Evolutionary conservation across 345 rosid genomes (phyloP), one percentile per base, ranked within the genome.

Genomic region (Heritiera fomes): DNA sequence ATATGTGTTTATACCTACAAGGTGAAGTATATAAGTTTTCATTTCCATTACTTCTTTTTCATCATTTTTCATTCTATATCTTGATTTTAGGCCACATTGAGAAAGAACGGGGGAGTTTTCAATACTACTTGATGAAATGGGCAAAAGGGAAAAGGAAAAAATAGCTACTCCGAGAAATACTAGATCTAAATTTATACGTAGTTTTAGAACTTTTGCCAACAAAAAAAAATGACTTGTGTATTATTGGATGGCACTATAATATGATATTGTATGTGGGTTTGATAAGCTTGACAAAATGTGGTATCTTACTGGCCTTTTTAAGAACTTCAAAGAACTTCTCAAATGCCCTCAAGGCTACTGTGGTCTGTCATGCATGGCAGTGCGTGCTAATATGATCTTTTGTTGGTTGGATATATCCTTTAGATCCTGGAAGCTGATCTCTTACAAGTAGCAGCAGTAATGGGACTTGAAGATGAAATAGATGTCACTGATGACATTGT

Each of bases 391-490:
- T 65, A 64, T n/a, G 8, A 70, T 55, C 28, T 40, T 79, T 46
- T 80, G 11, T 76, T 83, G 55, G 47, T 75, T 66, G 75, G 15
- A 74, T 81, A 59, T 73, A 77, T 18, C 73, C 30, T 15, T 65
- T 80, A 92, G 98, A 93, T 92, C 79, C 88, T 88, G 60, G 97
- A 92, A 89, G 90, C 92, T 79, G 97, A 95, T 88, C 86, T 95
- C 75, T 83, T 90, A 61, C 93, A 93, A 87, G 97, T 95, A 81
- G 94, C 94, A n/a, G 85, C 81, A 59, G 97, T 91, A 15, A 90
- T 95, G 99, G 99, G 98, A 60, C 91, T 92, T 41, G 94, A 92
- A 55, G 90, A 89, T 47, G 89, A 87, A 47, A 85, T 95, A 75
- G 92, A 91, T 79, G 88, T 86, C 14, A 92, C 93, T 6, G 97